Conservation (phyloP, 1,284 basidiomycete genomes). For the Rhodotorula sp. region DNA sequence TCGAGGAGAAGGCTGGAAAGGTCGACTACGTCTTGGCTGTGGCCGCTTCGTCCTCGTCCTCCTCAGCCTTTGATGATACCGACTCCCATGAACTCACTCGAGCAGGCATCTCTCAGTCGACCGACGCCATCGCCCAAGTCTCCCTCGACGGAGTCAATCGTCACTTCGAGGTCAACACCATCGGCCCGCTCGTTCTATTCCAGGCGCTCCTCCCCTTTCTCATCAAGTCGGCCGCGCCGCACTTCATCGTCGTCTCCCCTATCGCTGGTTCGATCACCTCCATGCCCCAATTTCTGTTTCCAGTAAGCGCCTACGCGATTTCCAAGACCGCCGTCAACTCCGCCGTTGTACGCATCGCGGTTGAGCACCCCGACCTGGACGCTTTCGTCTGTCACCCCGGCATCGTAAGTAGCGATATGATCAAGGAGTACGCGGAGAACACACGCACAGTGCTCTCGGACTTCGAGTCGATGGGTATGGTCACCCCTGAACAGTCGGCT, state of each 20-base stretch:
- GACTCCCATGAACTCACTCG: too few species aligned
- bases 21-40: too few species aligned
- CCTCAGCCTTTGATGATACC: too few species aligned
- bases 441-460: too few species aligned
- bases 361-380: not conserved
- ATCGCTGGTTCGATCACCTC: not conserved
- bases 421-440: not conserved
- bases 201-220: slow-evolving; percentile 16
- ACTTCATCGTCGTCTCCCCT: slow-evolving; percentile 20
- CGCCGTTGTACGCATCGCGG: not conserved
- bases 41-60: too few species aligned
- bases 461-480: too few species aligned
- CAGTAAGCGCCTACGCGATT: not conserved
- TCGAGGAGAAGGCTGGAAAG: too few species aligned
- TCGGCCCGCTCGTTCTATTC: slow-evolving; percentile 25
- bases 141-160: too few species aligned
- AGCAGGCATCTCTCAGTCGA: too few species aligned
- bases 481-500: too few species aligned
- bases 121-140: too few species aligned
- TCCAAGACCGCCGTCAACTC: slow-evolving; percentile 19
- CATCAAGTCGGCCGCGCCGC: slow-evolving; percentile 3
- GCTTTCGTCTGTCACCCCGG: slow-evolving; percentile 8
- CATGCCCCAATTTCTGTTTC: not conserved
- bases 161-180: slow-evolving; percentile 17
- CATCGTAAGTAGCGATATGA: slow-evolving; percentile 15